Evolutionary conservation across 352 stramenopile genomes (phyloP).

Genomic region (Phytophthora colocasiae): DNA sequence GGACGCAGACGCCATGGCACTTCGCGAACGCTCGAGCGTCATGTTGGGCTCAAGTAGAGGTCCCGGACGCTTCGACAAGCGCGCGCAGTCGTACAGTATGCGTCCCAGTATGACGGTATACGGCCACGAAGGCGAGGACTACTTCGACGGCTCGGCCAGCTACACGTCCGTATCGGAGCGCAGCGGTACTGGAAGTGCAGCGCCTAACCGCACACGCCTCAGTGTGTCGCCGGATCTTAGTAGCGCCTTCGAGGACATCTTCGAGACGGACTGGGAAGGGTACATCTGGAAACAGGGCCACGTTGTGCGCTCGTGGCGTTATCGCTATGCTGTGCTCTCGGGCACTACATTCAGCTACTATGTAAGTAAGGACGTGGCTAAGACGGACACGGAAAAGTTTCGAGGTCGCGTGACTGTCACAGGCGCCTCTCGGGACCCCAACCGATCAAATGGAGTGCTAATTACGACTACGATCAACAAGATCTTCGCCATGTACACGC

Average conservation of each 20-base stretch:
- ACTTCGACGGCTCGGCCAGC: conserved; percentile 59
- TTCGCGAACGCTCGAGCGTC: conserved; percentile 61
- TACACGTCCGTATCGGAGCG: conserved; percentile 60
- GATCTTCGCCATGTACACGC: conserved; percentile 86
- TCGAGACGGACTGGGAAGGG: conserved; percentile 89
- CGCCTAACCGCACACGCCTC: conserved; percentile 46
- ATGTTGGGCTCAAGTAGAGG: conserved; percentile 37
- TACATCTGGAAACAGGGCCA: conserved; percentile 91
- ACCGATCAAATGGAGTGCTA: conserved; percentile 77
- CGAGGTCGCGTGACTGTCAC: conserved; percentile 84
- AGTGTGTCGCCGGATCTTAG: conserved; percentile 79
- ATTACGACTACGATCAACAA: conserved; percentile 90
- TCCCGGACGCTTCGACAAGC: conserved; percentile 39
- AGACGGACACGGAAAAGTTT: conserved; percentile 85
- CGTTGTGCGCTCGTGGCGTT: conserved; percentile 86
- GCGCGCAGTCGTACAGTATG: conserved; percentile 56
- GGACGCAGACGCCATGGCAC: conserved; percentile 75
- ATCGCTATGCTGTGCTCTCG: conserved; percentile 84
- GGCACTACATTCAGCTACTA: conserved; percentile 87
- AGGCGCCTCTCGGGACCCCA: conserved; percentile 66
- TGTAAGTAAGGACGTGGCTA: conserved; percentile 79
- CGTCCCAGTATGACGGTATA: conserved; percentile 77
- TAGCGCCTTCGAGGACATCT: conserved; percentile 81
- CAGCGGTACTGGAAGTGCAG: conserved; percentile 42
- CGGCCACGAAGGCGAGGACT: conserved; percentile 60